Base-by-base conservation (phyloP, 2,329 filamentous ascomycete genomes). In the Coniochaeta hoffmannii region DNA sequence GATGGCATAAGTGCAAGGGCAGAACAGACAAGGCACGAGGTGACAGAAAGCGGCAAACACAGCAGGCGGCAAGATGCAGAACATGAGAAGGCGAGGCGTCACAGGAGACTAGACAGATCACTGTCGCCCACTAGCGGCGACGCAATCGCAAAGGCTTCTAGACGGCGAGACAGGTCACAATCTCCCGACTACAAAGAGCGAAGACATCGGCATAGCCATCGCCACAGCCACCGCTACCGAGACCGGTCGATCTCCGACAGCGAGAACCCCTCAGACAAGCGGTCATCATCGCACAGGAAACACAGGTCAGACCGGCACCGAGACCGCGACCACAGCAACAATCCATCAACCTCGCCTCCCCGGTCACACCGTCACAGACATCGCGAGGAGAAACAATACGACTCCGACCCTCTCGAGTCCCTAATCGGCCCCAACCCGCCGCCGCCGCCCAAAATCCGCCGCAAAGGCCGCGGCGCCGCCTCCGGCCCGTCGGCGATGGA, bases 371-470 rank as follows among this genome's bases (percentile, higher is more conserved):
- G 34, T 51, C 10, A 41, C 36, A 41, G 24, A 24, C 19, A 10
- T 5, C 46, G 22, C 2, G 54, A 60, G 31, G 60, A 65, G 2
- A 36, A 55, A 3, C 64, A 67, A 5, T 71, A 71, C n/a, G 75
- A 77, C 36, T 91, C 88, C 0, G 89, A 95, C 66, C 86, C 89
- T 1, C 72, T 91, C 3, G 86, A 91, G 56, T 83, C 87, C 3
- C 73, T 93, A 19, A 85, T 96, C 32, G 92, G 91, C 0, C 90
- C 90, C 1, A 84, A 81, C 9, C 84, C 85, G 28, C 78, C 77
- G 19, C 72, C 71, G 4, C 60, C 66, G 34, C 73, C 74, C 3
- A 69, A 66, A 30, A 65, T 83, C 31, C 78, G 73, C 54, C 73
- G 76, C n/a, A 85, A 89, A 28, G 90, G 90, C 10, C 83, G 90